Percentiles rank a stretch among this genome's conserved stretches.
Conservation (phyloP, 345 rosid genomes). For the Triadica sebifera region DNA sequence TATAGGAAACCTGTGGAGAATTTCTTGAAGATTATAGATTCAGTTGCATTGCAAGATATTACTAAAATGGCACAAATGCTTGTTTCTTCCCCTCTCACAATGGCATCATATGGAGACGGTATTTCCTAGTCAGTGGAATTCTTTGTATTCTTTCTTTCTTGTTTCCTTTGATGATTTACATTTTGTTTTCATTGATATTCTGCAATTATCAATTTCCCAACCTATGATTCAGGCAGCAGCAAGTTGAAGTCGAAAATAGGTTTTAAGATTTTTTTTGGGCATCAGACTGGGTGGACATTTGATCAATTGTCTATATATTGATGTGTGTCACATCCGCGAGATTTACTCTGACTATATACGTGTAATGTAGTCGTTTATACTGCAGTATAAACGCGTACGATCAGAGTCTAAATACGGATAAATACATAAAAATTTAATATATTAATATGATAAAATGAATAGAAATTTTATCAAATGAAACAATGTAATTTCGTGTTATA, state of each 20-base stretch:
- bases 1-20: slow-evolving; percentile 68
- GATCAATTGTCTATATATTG: slow-evolving; percentile 9
- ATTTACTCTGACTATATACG: too few species aligned
- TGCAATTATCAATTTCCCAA: slow-evolving; percentile 61
- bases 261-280: background rate
- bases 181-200: background rate
- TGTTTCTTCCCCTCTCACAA: slow-evolving; percentile 73
- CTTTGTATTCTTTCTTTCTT: background rate
- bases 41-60: slow-evolving; percentile 56
- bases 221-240: slow-evolving; percentile 60
- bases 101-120: slow-evolving; percentile 90
- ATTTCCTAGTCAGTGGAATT: slow-evolving; percentile 12
- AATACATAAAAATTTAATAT: too few species aligned
- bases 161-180: background rate
- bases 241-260: slow-evolving; percentile 40
- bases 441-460: too few species aligned
- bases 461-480: too few species aligned
- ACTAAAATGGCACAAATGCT: slow-evolving; percentile 45
- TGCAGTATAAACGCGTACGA: too few species aligned
- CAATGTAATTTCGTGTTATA: too few species aligned
- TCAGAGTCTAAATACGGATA: too few species aligned
- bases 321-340: too few species aligned
- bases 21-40: slow-evolving; percentile 59
- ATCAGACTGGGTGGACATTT: slow-evolving; percentile 9
- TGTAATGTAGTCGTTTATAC: too few species aligned